phyloP scores from a whole-genome alignment of 805 yeast genomes.

The Scheffersomyces ergatensis region DNA sequence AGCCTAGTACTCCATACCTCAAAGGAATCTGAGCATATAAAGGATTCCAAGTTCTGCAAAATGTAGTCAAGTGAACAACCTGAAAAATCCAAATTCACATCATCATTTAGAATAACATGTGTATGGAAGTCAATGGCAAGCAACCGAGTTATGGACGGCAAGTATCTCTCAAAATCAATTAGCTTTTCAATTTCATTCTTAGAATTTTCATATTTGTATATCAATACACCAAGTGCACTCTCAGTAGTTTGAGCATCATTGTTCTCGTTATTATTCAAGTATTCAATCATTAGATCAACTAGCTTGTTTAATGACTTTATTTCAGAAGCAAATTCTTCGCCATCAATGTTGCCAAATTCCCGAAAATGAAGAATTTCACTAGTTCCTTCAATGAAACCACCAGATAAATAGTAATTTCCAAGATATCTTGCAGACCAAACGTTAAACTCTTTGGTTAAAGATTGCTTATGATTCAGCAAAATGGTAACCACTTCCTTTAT shows the following conservation, averaged over 20 bases:
- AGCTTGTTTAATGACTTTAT: slow-evolving; percentile 4
- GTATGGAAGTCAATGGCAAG: slow-evolving; percentile 32
- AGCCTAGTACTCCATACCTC: slow-evolving; percentile 28
- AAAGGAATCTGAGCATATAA: slow-evolving; percentile 5
- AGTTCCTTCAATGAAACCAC: slow-evolving; percentile 11
- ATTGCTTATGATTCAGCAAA: slow-evolving; percentile 1
- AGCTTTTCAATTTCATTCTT: slow-evolving; percentile 14
- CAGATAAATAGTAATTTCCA: slow-evolving; percentile 17
- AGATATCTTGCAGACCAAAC: slow-evolving; percentile 23
- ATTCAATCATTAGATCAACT: slow-evolving; percentile 8
- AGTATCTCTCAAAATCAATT: slow-evolving; percentile 17
- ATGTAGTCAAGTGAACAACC: neutral
- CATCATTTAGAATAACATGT: slow-evolving; percentile 27
- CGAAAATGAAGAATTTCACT: neutral
- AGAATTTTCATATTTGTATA: slow-evolving; percentile 21
- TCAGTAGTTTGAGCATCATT: slow-evolving; percentile 31
- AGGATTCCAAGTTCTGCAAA: neutral
- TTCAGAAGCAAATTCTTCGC: neutral
- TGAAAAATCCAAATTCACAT: slow-evolving; percentile 7
- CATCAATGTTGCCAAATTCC: slow-evolving; percentile 4
- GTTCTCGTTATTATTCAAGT: slow-evolving; percentile 11
- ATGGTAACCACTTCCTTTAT: slow-evolving; percentile 5
- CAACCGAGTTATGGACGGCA: slow-evolving; percentile 15
- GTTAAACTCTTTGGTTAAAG: slow-evolving; percentile 12
- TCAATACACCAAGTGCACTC: slow-evolving; percentile 37